Evolutionary conservation across 805 yeast genomes (phyloP).

Genomic region (Zygosaccharomyces kombuchaensis): DNA sequence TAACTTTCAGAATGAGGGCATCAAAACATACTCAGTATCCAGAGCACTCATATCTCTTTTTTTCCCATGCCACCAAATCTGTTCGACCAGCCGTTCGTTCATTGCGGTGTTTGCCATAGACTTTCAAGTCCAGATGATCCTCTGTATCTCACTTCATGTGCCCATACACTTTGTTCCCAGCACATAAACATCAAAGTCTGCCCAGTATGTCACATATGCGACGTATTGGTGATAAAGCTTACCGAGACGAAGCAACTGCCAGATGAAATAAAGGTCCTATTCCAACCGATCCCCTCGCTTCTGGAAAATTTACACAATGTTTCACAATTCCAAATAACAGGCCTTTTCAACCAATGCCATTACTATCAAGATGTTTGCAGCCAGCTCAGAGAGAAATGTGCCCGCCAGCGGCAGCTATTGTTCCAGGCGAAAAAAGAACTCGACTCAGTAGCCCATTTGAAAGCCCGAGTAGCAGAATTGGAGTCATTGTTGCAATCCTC

Average conservation of each 20-base stretch:
- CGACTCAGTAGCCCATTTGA: constrained; percentile 23
- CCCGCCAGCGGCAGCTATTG: constrained; percentile 26
- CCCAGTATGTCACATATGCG: constrained; percentile 20
- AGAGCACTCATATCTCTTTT: background rate
- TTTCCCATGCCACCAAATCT: constrained; percentile 16
- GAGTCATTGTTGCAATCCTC: constrained; percentile 6
- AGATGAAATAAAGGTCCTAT: constrained; percentile 23
- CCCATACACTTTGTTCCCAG: constrained; percentile 36
- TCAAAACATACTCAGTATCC: background rate
- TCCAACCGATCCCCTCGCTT: constrained; percentile 26
- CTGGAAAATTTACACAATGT: constrained; percentile 28
- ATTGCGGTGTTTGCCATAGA: constrained; percentile 35
- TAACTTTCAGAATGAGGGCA: constrained; percentile 19
- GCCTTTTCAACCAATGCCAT: constrained; percentile 22
- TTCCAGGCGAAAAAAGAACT: constrained; percentile 28
- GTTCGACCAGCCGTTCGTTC: constrained; percentile 31
- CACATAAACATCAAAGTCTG: constrained; percentile 24
- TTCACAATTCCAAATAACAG: constrained; percentile 30
- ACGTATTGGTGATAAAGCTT: constrained; percentile 22
- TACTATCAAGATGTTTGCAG: constrained; percentile 25
- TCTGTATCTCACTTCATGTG: constrained; percentile 37
- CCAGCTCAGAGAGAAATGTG: constrained; percentile 26
- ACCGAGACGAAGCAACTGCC: constrained; percentile 21
- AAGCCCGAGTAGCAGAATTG: constrained; percentile 14
- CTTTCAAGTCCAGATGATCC: constrained; percentile 19